phyloP scores from a whole-genome alignment of 495 filamentous ascomycete species.

The Penicilliopsis zonata region DNA sequence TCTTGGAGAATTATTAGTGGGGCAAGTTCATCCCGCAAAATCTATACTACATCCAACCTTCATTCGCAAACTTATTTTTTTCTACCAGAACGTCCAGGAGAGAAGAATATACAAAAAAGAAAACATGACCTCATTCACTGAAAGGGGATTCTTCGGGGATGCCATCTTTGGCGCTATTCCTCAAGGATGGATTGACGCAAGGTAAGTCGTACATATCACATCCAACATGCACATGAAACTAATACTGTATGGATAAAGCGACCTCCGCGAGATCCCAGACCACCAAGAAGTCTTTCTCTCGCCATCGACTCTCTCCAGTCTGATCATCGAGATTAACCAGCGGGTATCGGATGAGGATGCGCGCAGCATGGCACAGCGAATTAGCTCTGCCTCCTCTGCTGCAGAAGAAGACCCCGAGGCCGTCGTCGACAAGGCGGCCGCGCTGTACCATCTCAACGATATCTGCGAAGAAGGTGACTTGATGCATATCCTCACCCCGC shows the following conservation, averaged over 20 bases:
- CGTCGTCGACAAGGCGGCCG: conserved; percentile 52
- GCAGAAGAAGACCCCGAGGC: too few relatives aligned
- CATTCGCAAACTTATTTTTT: too few relatives aligned
- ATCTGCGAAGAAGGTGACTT: conserved; percentile 50
- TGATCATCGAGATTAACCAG: conserved; percentile 84
- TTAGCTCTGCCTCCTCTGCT: conserved; percentile 11
- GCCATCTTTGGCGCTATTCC: conserved; percentile 66
- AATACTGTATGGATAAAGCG: too few relatives aligned
- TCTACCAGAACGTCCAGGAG: too few relatives aligned
- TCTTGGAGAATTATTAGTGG: too few relatives aligned
- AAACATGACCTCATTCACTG: conserved; percentile 41
- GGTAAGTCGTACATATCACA: conserved; percentile 42
- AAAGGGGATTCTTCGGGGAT: conserved; percentile 64
- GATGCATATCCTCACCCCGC: conserved; percentile 40
- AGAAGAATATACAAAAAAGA: too few relatives aligned
- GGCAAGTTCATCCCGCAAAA: too few relatives aligned
- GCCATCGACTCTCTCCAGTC: conserved; percentile 57
- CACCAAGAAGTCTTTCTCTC: conserved; percentile 92
- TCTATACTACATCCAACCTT: too few relatives aligned
- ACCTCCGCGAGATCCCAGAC: conserved; percentile 81
- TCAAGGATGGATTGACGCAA: conserved; percentile 64
- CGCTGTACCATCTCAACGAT: conserved; percentile 65
- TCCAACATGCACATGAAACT: too few relatives aligned
- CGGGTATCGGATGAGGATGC: conserved; percentile 38
- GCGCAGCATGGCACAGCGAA: conserved; percentile 17